Conservation (phyloP, 345 rosid species). For the Lepidium sativum region DNA sequence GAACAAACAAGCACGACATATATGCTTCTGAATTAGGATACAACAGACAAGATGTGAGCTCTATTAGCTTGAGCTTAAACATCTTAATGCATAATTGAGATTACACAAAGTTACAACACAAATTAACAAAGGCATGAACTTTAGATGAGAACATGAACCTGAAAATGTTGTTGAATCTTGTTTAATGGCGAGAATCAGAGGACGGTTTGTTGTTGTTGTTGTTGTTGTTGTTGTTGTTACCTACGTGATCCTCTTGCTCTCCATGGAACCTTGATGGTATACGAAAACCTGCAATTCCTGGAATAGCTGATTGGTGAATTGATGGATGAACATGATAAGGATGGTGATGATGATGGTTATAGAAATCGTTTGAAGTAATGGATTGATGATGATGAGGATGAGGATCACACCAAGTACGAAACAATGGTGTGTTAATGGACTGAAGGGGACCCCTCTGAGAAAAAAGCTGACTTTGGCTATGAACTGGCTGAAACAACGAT, state of each 20-base stretch:
- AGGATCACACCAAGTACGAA: conserved; percentile 73
- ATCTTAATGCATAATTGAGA: neutral
- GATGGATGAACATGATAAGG: conserved; percentile 25
- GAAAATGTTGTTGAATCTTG: neutral
- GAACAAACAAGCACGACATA: neutral
- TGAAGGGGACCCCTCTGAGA: conserved; percentile 99
- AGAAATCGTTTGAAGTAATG: neutral
- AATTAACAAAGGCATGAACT: neutral
- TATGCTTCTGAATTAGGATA: neutral
- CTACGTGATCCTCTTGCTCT: neutral
- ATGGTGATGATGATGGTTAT: neutral
- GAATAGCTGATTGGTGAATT: conserved; percentile 35
- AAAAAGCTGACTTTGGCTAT: conserved; percentile 56
- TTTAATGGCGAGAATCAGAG: conserved; percentile 19
- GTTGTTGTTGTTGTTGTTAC: neutral
- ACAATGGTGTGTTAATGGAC: conserved; percentile 81
- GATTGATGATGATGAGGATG: conserved; percentile 35
- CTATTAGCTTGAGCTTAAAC: neutral
- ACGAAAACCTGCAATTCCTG: conserved; percentile 36
- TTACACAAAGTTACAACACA: neutral
- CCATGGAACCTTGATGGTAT: conserved; percentile 19
- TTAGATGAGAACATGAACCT: neutral
- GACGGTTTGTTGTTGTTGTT: conserved; percentile 2
- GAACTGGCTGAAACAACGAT: conserved; percentile 34
- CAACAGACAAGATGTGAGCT: conserved; percentile 8